Conservation (phyloP, 2,329 filamentous ascomycete species). For the Xylaria digitata region DNA sequence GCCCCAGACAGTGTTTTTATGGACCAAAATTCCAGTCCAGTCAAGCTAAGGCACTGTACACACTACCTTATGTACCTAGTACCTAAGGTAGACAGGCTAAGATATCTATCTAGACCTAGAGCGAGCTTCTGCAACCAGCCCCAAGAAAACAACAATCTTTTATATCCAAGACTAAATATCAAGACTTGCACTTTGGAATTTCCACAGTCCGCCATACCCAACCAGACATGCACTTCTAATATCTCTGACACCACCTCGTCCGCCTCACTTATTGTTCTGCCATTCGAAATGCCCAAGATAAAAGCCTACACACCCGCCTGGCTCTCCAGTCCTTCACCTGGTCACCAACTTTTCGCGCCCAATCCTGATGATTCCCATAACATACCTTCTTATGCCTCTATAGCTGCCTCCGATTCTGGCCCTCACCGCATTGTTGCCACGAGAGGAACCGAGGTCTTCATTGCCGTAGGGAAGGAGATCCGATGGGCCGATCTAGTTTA, state of each 20-base stretch:
- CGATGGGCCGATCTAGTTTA: conserved; percentile 88
- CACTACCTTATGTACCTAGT: not conserved
- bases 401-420: conserved; percentile 52
- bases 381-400: conserved; percentile 55
- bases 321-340: conserved; percentile 82
- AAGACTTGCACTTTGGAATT: conserved; percentile 23
- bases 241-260: conserved; percentile 27
- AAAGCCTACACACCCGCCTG: conserved; percentile 87
- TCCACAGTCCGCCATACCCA: conserved; percentile 29
- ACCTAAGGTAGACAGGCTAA: too few species aligned
- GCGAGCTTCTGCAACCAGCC: conserved; percentile 21
- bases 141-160: conserved; percentile 26
- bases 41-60: too few species aligned
- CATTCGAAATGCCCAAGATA: conserved; percentile 79
- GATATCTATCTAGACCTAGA: not conserved
- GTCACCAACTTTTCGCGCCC: conserved; percentile 79
- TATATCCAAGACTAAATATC: conserved; percentile 3
- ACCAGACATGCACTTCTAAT: conserved; percentile 45
- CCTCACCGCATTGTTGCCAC: conserved; percentile 78
- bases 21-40: conserved; percentile 14
- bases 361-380: conserved; percentile 53
- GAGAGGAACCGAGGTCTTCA: conserved; percentile 87
- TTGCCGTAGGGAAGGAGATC: conserved; percentile 88
- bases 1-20: conserved; percentile 6
- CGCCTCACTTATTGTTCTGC: conserved; percentile 40